Conservation (phyloP, 192 early-diverging fungal species). For the Jimgerdemannia lactiflua region DNA sequence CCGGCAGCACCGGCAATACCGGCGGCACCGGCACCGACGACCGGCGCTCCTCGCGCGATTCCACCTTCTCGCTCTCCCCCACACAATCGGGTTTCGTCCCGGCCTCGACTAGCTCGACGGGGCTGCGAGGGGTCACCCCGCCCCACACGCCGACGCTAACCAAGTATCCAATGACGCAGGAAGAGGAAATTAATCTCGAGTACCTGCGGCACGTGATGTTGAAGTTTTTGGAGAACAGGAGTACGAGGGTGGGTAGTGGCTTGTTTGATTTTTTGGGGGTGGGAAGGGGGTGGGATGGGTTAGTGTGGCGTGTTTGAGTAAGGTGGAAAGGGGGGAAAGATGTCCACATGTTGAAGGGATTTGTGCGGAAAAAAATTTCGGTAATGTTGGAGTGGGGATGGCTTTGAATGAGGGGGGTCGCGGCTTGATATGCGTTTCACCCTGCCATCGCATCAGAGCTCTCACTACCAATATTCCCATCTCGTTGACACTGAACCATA, state of each 20-base stretch:
- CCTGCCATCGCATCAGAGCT: too few relatives aligned
- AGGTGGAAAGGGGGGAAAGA: neutral
- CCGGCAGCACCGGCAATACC: conserved; percentile 16
- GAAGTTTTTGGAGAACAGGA: conserved; percentile 72
- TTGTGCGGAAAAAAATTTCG: neutral
- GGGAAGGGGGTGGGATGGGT: too few relatives aligned
- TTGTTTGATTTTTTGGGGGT: neutral
- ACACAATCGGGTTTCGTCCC: neutral
- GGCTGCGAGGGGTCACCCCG: conserved; percentile 27
- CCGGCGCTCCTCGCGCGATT: conserved; percentile 8
- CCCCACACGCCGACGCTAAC: conserved; percentile 20
- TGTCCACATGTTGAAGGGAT: neutral
- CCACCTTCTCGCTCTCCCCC: conserved; percentile 1
- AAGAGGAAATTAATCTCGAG: conserved; percentile 65
- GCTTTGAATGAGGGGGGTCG: too few relatives aligned
- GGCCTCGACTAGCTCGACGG: conserved; percentile 18
- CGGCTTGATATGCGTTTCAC: too few relatives aligned
- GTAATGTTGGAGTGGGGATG: neutral
- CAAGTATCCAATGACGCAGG: conserved; percentile 9
- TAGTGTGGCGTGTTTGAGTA: neutral
- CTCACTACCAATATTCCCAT: too few relatives aligned
- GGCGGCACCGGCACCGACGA: conserved; percentile 4
- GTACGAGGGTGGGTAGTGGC: conserved; percentile 54
- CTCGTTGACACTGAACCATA: too few relatives aligned
- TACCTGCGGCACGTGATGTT: conserved; percentile 72